Evolutionary conservation across 768 basidiomycete species (phyloP).

Genomic region (Russula abietina): DNA sequence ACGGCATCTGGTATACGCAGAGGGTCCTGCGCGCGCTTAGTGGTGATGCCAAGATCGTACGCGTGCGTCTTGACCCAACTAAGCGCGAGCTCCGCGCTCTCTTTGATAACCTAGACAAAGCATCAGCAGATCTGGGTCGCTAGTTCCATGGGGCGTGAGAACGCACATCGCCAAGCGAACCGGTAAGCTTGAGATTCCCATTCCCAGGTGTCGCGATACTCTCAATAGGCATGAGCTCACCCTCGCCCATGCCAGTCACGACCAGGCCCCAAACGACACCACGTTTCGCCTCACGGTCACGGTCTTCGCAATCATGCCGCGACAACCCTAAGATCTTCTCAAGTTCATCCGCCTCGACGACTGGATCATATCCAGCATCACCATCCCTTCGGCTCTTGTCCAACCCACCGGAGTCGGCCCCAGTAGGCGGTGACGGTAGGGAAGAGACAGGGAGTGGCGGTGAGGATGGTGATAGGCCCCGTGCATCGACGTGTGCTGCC

Average conservation of each 20-base stretch:
- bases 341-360: slow-evolving; percentile 66
- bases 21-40: slow-evolving; percentile 61
- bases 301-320: slow-evolving; percentile 73
- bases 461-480: slow-evolving; percentile 24
- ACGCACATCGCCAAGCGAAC: slow-evolving; percentile 71
- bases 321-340: slow-evolving; percentile 79
- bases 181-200: slow-evolving; percentile 72
- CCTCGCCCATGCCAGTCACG: slow-evolving; percentile 84
- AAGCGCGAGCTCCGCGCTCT: slow-evolving; percentile 83
- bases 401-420: background rate
- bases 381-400: background rate
- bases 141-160: too few species aligned
- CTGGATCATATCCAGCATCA: slow-evolving; percentile 40
- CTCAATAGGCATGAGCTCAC: slow-evolving; percentile 81
- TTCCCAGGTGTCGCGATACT: slow-evolving; percentile 70
- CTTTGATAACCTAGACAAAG: slow-evolving; percentile 52
- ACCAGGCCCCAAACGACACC: slow-evolving; percentile 84
- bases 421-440: background rate
- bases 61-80: slow-evolving; percentile 90
- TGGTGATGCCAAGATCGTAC: slow-evolving; percentile 73
- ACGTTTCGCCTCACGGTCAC: slow-evolving; percentile 62
- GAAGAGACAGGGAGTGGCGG: slow-evolving; percentile 10
- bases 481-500: slow-evolving; percentile 56
- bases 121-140: background rate
- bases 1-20: slow-evolving; percentile 57